Evolutionary conservation across 2,329 filamentous ascomycete species (phyloP).

Genomic region (Erysiphe pulchra): DNA sequence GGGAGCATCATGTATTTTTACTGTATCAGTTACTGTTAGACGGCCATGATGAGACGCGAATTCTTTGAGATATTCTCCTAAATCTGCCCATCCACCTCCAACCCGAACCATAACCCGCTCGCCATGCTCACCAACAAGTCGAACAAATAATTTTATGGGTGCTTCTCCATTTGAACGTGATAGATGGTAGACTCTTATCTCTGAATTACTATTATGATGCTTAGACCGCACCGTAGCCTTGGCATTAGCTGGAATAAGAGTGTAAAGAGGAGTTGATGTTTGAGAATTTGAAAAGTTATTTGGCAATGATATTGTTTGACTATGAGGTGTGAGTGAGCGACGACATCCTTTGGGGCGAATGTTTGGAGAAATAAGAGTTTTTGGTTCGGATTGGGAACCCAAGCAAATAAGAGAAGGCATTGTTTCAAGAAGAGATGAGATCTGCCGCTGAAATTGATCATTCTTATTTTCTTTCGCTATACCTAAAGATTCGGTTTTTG

Average conservation of each 20-base stretch:
- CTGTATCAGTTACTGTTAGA: slow-evolving; percentile 26
- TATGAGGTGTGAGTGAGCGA: slow-evolving; percentile 11
- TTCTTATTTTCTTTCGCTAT: slow-evolving; percentile 16
- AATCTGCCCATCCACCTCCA: slow-evolving; percentile 91
- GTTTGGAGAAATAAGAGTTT: slow-evolving; percentile 11
- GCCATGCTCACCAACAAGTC: slow-evolving; percentile 67
- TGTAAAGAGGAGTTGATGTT: slow-evolving; percentile 39
- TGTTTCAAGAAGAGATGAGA: slow-evolving; percentile 49
- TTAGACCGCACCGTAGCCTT: slow-evolving; percentile 21
- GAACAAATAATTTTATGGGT: slow-evolving; percentile 84
- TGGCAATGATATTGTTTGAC: slow-evolving; percentile 11
- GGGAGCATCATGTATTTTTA: slow-evolving; percentile 30
- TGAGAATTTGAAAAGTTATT: slow-evolving; percentile 14
- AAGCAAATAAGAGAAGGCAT: slow-evolving; percentile 63
- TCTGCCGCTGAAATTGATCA: slow-evolving; percentile 54
- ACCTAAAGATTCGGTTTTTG: slow-evolving; percentile 3
- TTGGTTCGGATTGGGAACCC: slow-evolving; percentile 22
- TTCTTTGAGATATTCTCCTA: slow-evolving; percentile 82
- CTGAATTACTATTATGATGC: slow-evolving; percentile 29
- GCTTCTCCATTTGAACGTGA: slow-evolving; percentile 60
- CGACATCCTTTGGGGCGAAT: slow-evolving; percentile 14
- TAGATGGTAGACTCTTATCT: slow-evolving; percentile 81
- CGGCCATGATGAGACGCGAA: slow-evolving; percentile 81
- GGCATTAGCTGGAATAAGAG: slow-evolving; percentile 33
- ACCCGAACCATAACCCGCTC: slow-evolving; percentile 96